Evolutionary conservation across 2,329 filamentous ascomycete genomes (phyloP).

Genomic region (Neonectria punicea): DNA sequence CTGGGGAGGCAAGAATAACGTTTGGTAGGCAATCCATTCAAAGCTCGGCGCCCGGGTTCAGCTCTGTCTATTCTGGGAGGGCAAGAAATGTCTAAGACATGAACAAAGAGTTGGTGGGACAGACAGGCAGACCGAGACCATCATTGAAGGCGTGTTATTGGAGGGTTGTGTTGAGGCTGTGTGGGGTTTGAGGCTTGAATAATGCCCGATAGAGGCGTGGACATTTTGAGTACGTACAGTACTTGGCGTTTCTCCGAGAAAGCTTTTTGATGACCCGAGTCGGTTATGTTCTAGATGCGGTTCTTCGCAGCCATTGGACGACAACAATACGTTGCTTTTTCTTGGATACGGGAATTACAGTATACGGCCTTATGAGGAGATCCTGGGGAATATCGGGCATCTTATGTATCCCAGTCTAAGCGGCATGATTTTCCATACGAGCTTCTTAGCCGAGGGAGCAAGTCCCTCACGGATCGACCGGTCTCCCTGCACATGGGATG

Average conservation of each 20-base stretch:
- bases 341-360: neutral
- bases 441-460: neutral
- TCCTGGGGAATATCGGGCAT: neutral
- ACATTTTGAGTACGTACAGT: neutral
- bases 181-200: neutral
- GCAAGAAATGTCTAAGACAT: neutral
- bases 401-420: neutral
- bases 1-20: conserved; percentile 18
- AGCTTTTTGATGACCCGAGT: neutral
- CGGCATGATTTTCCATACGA: neutral
- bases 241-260: neutral
- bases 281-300: neutral
- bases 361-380: neutral
- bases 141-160: neutral
- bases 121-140: neutral
- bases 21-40: neutral
- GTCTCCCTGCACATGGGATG: neutral
- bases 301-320: neutral
- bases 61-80: conserved; percentile 1
- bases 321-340: neutral
- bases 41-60: neutral
- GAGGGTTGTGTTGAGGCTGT: neutral
- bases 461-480: neutral
- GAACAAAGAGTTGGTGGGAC: neutral
- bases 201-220: neutral